phyloP scores from a whole-genome alignment of 257 asterid genomes.

The Solanum pennellii region DNA sequence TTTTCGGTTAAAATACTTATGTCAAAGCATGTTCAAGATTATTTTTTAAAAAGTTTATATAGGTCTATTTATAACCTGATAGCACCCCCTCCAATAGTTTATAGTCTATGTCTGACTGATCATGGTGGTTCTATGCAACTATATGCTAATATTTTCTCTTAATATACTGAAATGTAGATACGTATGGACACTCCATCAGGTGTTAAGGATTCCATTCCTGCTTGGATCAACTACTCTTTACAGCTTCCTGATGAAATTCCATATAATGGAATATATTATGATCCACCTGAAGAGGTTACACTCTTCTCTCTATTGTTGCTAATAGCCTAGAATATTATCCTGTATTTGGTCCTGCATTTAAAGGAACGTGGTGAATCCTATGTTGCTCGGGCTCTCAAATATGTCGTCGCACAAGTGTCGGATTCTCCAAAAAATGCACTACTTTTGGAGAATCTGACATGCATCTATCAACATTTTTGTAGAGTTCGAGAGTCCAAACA shows the following conservation, averaged over 20 bases:
- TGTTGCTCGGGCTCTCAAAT: neutral
- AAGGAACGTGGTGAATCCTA: neutral
- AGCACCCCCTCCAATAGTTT: neutral
- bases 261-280: constrained; percentile 85
- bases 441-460: neutral
- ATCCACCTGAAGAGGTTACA: constrained; percentile 90
- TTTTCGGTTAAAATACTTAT: neutral
- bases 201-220: constrained; percentile 91
- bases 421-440: neutral
- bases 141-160: neutral
- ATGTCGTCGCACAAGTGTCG: neutral
- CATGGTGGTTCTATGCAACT: neutral
- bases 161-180: constrained; percentile 44
- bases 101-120: neutral
- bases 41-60: neutral
- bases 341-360: neutral
- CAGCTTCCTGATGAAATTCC: constrained; percentile 98
- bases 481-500: neutral
- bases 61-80: neutral
- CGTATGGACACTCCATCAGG: constrained; percentile 99
- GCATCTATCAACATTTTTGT: neutral
- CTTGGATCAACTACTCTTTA: constrained; percentile 92
- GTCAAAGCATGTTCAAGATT: neutral
- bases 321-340: neutral
- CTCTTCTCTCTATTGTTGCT: neutral